A percentile compares a stretch with the other conserved stretches of the same genome.
Conservation (phyloP, 2,329 filamentous ascomycete genomes). For the Verticillium isaacii region DNA sequence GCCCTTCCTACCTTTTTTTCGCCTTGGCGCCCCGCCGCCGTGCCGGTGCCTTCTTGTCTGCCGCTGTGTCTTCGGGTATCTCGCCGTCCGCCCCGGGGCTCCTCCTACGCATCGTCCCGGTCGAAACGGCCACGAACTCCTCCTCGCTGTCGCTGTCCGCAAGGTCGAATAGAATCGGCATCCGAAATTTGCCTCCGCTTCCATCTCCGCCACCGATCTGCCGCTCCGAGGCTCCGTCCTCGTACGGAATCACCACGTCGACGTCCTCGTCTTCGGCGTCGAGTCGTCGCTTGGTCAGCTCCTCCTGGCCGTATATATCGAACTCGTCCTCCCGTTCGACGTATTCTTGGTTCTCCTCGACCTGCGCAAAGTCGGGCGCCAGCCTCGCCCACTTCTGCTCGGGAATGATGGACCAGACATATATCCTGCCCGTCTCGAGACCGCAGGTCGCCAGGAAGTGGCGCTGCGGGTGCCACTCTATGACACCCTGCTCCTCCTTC, state of each 20-base stretch:
- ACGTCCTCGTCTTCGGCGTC: slow-evolving; percentile 92
- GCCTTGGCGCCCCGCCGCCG: slow-evolving; percentile 38
- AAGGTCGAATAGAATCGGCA: slow-evolving; percentile 91
- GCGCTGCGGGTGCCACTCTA: slow-evolving; percentile 92
- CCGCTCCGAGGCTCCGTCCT: slow-evolving; percentile 39
- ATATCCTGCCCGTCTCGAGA: slow-evolving; percentile 86
- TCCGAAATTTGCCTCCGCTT: slow-evolving; percentile 56
- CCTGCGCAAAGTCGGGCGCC: slow-evolving; percentile 93
- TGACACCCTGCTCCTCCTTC: slow-evolving; percentile 91
- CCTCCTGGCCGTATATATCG: slow-evolving; percentile 92
- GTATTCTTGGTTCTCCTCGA: slow-evolving; percentile 98
- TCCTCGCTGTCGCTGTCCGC: slow-evolving; percentile 95
- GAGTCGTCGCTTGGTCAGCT: slow-evolving; percentile 84
- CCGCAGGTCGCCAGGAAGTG: slow-evolving; percentile 88
- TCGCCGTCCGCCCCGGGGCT: slow-evolving; percentile 72
- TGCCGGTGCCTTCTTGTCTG: slow-evolving; percentile 33
- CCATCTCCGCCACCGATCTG: background rate
- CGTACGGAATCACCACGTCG: slow-evolving; percentile 71
- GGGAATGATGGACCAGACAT: slow-evolving; percentile 92
- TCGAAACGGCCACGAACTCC: slow-evolving; percentile 65
- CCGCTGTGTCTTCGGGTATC: slow-evolving; percentile 46
- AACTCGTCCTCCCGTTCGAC: slow-evolving; percentile 96
- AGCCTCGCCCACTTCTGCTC: slow-evolving; percentile 97
- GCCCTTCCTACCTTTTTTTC: slow-evolving; percentile 29
- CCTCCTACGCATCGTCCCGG: slow-evolving; percentile 81